Base-by-base conservation (phyloP, 805 yeast genomes). In the Torulaspora quercuum region DNA sequence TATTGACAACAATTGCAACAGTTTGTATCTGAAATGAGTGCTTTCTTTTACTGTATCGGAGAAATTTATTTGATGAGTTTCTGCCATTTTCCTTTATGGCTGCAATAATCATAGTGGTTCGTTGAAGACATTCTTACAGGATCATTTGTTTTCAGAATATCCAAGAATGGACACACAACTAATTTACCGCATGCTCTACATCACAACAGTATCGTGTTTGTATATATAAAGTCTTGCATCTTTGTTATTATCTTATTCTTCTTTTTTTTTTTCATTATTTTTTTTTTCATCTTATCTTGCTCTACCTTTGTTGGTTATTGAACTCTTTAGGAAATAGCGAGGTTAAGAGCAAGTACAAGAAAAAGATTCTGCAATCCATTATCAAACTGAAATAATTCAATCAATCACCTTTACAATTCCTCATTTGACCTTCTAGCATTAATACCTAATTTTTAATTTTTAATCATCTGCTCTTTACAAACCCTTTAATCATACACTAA, bases 61-160 rank as follows among this genome's bases (percentile, higher is more conserved):
- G 33, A 29, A 29, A n/a, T 25, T 11, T 12, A n/a, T n/a, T n/a
- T n/a, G n/a, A n/a, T n/a, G 12, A 17, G 35, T 15, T 31, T 31
- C 35, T 31, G 35, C 35, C 35, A 31, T 23, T 31, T 31, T 31
- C 22, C 20, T 17, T 31, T 10, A 28, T 22, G 22, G 35, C 21
- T 31, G 26, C 20, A 23, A 22, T 17, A n/a, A 6, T 6, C 5
- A 6, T n/a, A 13, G 29, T 19, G 26, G 23, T 17, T 10, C 17
- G 15, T 15, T 13, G 23, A 25, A 13, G 15, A 12, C 34, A 25
- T 30, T 17, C 29, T 24, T 32, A 29, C 35, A 25, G 26, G 35
- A 24, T 22, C 7, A 12, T 16, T 32, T 32, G 29, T 32, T 32
- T 25, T 23, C 18, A 30, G 15, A 22, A 30, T 14, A 15, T 7